Base-by-base conservation (phyloP, 2,329 filamentous ascomycete genomes). In the Trichoderma sp. region DNA sequence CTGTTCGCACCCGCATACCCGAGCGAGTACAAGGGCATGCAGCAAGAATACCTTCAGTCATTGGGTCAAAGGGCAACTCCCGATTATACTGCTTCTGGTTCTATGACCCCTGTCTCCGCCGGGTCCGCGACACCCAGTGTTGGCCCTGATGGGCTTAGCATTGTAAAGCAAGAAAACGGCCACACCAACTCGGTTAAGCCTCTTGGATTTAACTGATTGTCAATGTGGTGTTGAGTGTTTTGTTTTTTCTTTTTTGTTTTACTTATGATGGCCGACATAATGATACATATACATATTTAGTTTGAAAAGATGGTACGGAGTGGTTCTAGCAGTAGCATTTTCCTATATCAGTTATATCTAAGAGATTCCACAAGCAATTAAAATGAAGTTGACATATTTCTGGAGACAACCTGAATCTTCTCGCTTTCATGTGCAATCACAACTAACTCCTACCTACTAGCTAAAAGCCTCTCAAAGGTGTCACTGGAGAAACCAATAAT, bases 1-100 rank as follows among this genome's bases (percentile, higher is more conserved):
- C 13, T 75, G 13, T 76, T 76, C 34, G 28, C 72, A 23, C 74
- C 74, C 2, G 36, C 47, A 13, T 69, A 71, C 6, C 74, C 74
- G 6, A 68, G 63, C 7, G 47, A 74, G 34, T 76, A 75, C 65
- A 59, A 68, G 9, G 74, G 74, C 9, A 34, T 74, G 3, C 58
- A 73, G 13, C 71, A 74, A 12, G 73, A 75, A 47, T 74, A 70
- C 65, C 57, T 36, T 15, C 67, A 70, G 30, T 36, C 67, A 15
- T 20, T 62, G 26, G 58, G 39, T 28, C 20, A 63, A 70, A 36
- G 68, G 61, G 32, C 61, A 71, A 65, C 39, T n/a, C 39, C 39
- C 17, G 39, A 43, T 0, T 17, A 17, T 65, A 43, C 39, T 9
- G 39, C 39, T 43, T 43, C 39, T n/a, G 39, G 39, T n/a, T 43